Conservation (phyloP, 2,329 filamentous ascomycete genomes). For the Aspergillus fructus region DNA sequence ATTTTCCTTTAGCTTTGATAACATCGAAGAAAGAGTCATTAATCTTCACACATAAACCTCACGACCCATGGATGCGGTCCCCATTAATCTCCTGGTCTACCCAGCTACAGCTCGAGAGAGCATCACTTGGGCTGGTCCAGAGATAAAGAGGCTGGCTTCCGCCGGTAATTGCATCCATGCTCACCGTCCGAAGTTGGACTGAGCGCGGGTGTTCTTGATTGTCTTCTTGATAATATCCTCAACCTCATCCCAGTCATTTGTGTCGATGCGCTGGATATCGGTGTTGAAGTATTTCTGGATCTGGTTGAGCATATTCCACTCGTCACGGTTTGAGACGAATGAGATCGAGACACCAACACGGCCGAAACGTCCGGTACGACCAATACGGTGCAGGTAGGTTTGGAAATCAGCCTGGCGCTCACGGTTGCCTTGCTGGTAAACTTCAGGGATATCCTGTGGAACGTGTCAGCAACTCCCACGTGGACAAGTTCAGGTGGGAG, state of each 20-base stretch:
- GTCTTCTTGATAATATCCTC: conserved; percentile 79
- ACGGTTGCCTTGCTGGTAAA: conserved; percentile 53
- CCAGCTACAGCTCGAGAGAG: background rate
- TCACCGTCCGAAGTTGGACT: conserved; percentile 34
- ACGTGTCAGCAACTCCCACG: background rate
- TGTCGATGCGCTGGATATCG: conserved; percentile 76
- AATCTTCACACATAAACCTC: conserved; percentile 29
- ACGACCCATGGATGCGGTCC: conserved; percentile 8
- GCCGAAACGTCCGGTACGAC: conserved; percentile 93
- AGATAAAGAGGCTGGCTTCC: background rate
- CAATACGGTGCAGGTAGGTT: conserved; percentile 97
- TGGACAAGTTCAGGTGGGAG: background rate
- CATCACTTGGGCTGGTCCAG: background rate
- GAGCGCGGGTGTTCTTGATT: conserved; percentile 60
- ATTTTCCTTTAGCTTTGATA: conserved; percentile 19
- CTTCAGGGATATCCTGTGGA: conserved; percentile 65
- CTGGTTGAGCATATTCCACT: conserved; percentile 74
- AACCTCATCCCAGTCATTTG: conserved; percentile 85
- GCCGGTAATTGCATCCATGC: background rate
- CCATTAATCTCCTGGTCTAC: background rate
- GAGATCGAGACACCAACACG: conserved; percentile 94
- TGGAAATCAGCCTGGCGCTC: conserved; percentile 79
- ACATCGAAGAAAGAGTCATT: conserved; percentile 25
- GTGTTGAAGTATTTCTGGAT: conserved; percentile 81
- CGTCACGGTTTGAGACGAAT: conserved; percentile 84